Conservation (phyloP, 306 rosid genomes). For the Acacia crassicarpa region DNA sequence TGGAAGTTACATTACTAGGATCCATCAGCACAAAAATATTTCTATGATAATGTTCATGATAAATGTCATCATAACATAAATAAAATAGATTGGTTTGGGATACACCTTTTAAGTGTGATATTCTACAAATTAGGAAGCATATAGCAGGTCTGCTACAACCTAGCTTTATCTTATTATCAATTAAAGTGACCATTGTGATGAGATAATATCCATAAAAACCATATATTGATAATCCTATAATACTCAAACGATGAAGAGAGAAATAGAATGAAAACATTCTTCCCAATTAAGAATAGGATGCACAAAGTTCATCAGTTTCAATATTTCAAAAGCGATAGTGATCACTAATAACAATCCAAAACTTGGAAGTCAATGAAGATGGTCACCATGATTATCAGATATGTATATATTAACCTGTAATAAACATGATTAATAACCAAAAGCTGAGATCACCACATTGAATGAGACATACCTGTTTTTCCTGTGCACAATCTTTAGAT, state of each 20-base stretch:
- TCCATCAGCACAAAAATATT: neutral
- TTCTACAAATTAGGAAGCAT: neutral
- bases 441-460: constrained; percentile 4
- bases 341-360: neutral
- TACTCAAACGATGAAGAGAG: neutral
- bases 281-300: neutral
- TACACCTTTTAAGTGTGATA: constrained; percentile 8
- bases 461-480: constrained; percentile 70
- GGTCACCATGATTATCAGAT: neutral
- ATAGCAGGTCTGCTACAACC: neutral
- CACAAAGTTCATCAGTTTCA: neutral
- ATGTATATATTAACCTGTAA: neutral
- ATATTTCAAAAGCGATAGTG: neutral
- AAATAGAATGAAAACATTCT: neutral
- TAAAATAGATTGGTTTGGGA: neutral
- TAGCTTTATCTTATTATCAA: constrained; percentile 11
- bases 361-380: constrained; percentile 11
- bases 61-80: constrained; percentile 7
- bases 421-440: constrained; percentile 16
- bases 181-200: neutral
- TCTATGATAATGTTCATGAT: neutral
- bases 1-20: neutral
- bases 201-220: neutral
- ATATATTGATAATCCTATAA: constrained; percentile 24
- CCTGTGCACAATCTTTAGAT: constrained; percentile 86